phyloP scores from a whole-genome alignment of 225 moss, liverwort and hornwort species.

The Physcomitrium patens region DNA sequence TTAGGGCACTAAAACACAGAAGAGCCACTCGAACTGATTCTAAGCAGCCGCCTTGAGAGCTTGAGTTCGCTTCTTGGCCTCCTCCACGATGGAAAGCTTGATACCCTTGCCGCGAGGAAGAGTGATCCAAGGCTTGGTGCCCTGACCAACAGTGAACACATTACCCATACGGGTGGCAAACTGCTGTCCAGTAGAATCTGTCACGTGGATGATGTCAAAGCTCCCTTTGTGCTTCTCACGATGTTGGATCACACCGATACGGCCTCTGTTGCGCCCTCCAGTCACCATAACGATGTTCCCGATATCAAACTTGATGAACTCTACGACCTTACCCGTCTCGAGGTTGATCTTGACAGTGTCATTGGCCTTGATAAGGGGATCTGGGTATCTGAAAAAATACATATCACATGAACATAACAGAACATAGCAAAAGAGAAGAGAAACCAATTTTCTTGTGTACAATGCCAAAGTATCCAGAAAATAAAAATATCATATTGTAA shows the following conservation, averaged over 20 bases:
- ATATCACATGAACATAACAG: neutral
- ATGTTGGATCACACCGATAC: slow-evolving; percentile 89
- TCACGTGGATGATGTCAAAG: slow-evolving; percentile 91
- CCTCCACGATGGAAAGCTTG: slow-evolving; percentile 67
- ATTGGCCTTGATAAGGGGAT: slow-evolving; percentile 89
- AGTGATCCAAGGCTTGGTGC: slow-evolving; percentile 82
- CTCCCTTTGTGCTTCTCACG: slow-evolving; percentile 98
- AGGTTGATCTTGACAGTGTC: slow-evolving; percentile 89
- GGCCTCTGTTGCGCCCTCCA: slow-evolving; percentile 92
- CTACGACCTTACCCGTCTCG: slow-evolving; percentile 89
- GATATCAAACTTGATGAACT: slow-evolving; percentile 90
- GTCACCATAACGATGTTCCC: slow-evolving; percentile 93
- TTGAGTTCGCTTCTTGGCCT: slow-evolving; percentile 50
- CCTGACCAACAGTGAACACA: slow-evolving; percentile 83
- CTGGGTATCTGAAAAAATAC: slow-evolving; percentile 62
- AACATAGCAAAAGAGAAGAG: neutral
- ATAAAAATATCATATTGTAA: too few species aligned
- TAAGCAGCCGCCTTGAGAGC: slow-evolving; percentile 73
- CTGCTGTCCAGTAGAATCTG: slow-evolving; percentile 73
- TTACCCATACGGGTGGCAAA: slow-evolving; percentile 97
- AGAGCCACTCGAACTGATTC: slow-evolving; percentile 29
- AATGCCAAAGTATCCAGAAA: neutral
- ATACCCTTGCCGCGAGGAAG: slow-evolving; percentile 94
- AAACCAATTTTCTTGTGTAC: neutral
- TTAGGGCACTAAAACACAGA: slow-evolving; percentile 20